Conservation (phyloP, 345 rosid species). For the Citrus inodora region DNA sequence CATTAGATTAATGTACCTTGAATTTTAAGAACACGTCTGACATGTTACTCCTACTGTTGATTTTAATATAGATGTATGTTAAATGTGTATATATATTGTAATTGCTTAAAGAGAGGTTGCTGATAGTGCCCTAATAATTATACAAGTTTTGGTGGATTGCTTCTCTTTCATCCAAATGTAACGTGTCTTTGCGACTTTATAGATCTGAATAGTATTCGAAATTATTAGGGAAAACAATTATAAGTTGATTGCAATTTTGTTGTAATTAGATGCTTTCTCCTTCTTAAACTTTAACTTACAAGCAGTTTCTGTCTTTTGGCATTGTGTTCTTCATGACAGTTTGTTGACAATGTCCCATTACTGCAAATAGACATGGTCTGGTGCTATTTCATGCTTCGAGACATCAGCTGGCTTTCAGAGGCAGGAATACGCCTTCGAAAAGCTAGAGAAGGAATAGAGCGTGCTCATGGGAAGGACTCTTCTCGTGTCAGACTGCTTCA, state of each 20-base stretch:
- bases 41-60: neutral
- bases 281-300: neutral
- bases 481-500: slow-evolving; percentile 85
- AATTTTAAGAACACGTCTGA: neutral
- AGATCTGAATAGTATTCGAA: neutral
- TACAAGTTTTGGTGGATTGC: neutral
- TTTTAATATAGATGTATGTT: neutral
- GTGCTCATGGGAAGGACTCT: slow-evolving; percentile 85
- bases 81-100: neutral
- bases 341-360: slow-evolving; percentile 83
- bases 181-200: neutral
- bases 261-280: neutral
- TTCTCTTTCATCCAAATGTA: neutral
- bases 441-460: slow-evolving; percentile 90
- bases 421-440: slow-evolving; percentile 79
- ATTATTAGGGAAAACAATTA: neutral
- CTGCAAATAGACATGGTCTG: slow-evolving; percentile 97
- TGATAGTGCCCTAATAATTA: neutral
- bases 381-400: slow-evolving; percentile 93
- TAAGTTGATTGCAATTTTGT: neutral
- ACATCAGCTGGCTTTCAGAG: slow-evolving; percentile 77
- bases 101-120: neutral
- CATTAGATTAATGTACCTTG: neutral
- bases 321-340: slow-evolving; percentile 39
- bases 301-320: slow-evolving; percentile 1